Evolutionary conservation across 1,284 basidiomycete species (phyloP), one percentile per base, ranked within the genome.

Genomic region (Pseudozyma flocculosa): DNA sequence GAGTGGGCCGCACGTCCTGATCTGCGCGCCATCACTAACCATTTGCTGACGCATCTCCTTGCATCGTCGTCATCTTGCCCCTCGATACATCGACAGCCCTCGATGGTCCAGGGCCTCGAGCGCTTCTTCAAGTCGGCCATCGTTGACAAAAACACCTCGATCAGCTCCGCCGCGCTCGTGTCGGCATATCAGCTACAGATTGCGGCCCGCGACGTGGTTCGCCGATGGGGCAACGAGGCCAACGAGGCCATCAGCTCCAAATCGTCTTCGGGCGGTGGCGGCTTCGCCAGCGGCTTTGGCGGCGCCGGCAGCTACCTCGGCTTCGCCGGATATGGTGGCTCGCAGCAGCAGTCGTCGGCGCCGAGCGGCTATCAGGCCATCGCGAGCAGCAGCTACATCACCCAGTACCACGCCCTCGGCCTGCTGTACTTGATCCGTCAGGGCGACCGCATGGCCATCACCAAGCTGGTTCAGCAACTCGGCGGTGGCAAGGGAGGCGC

Each of bases 61-160:
- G n/a, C n/a, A n/a, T n/a, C n/a, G n/a, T n/a, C n/a, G n/a, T n/a
- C n/a, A n/a, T n/a, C n/a, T n/a, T n/a, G 26, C 26, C 11, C 26
- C 26, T 29, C 5, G 7, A 5, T 29, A 13, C 24, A 5, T 29
- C 9, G 36, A 4, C 75, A 92, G 90, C 89, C 90, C 18, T 92
- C 90, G 34, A 94, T 95, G 91, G 90, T 93, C 1, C 94, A 98
- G 85, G 92, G 92, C 64, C 88, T 97, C 40, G 95, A 99, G 79
- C 88, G 95, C 48, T 97, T 96, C 85, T 98, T 97, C 85, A 98
- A 97, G 80, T 90, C 95, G 3, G 95, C 95, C 51, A 96, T 99
- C 60, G 94, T 99, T 48, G 95, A 98, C 83, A 88, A 89, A 61
- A 96, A 92, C 74, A 87, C 93, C 0, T 90, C 92, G 56, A 96